Base-by-base conservation (phyloP, 1,284 basidiomycete species). In the Volvariella volvacea region DNA sequence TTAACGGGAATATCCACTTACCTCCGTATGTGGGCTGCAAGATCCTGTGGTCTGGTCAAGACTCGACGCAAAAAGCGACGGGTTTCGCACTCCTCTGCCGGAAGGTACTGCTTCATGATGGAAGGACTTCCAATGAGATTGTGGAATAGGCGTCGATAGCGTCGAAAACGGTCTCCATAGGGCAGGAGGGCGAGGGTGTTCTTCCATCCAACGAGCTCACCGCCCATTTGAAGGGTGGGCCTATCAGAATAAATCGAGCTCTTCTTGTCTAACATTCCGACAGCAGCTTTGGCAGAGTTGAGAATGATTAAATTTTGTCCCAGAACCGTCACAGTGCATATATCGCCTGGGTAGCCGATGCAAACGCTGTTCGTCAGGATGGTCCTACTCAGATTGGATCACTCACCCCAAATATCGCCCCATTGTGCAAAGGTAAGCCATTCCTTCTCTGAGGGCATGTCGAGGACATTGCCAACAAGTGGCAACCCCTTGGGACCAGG, bases 241-340 rank as follows among this genome's bases (percentile, higher is more conserved):
- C 83, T 73, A 52, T 82, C 79, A 4, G 83, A 84, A 59, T 84
- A 85, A 42, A 76, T 74, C n/a, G 73, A 63, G 46, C 77, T 78
- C 53, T 80, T 78, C 62, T 78, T 81, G 57, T 85, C 80, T 39
- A 87, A 68, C 59, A 87, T 67, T 34, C 80, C 79, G 41, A 65
- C 54, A 2, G 80, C 78, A 22, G 66, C 55, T 52, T 74, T 65
- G 6, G 67, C 62, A 7, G 73, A 77, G 57, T 81, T 83, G 25
- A 87, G 55, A 41, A 85, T 65, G 40, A 87, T 57, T 25, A 83
- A 63, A 31, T 76, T 67, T 48, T 81, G 79, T 1, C 81, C 81
- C 14, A 84, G 61, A 25, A 83, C 59, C 21, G 73, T 76, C 2
- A 75, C 63, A 36, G 76, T 78, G 45, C 73, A 68, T 19, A 85